These are phyloP conservation scores for Debaryomyces nepalensis DNA, from an alignment of 1,139 yeast genomes.

Conservation along the genomic window DNA sequence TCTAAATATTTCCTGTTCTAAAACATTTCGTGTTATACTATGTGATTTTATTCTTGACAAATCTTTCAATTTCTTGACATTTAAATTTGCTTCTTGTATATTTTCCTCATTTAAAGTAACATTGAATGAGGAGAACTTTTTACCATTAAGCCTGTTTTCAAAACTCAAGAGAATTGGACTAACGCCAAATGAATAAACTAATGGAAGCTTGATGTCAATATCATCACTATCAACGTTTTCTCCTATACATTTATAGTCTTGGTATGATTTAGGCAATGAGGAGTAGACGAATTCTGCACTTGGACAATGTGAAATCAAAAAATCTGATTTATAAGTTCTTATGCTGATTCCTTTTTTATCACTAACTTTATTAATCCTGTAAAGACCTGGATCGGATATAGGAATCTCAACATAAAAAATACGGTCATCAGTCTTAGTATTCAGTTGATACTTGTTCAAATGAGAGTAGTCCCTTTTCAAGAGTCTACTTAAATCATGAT, in stretches of 20 bases:
- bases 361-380: constrained; percentile 65
- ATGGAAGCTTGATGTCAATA: constrained; percentile 25
- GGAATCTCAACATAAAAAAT: constrained; percentile 61
- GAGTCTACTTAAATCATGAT: constrained; percentile 55
- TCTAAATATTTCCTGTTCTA: constrained; percentile 42
- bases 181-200: constrained; percentile 67
- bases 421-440: constrained; percentile 30
- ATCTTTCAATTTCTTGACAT: constrained; percentile 17
- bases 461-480: constrained; percentile 47
- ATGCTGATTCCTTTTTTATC: constrained; percentile 70
- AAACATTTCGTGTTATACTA: constrained; percentile 34
- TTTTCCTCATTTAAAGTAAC: constrained; percentile 24
- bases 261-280: constrained; percentile 24
- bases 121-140: constrained; percentile 30
- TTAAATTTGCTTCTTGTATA: constrained; percentile 14
- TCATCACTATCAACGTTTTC: neutral
- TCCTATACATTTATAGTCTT: constrained; percentile 63
- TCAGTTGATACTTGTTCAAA: constrained; percentile 28
- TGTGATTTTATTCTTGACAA: constrained; percentile 31
- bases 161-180: constrained; percentile 74
- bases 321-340: constrained; percentile 64
- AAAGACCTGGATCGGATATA: constrained; percentile 70
- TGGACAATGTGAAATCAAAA: constrained; percentile 80
- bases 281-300: constrained; percentile 55
- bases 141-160: constrained; percentile 58